A percentile compares a stretch with the other conserved stretches of the same genome.
These are phyloP conservation scores for Daphne laureola DNA, from an alignment of 441 rosid species.

Conservation along the genomic window DNA sequence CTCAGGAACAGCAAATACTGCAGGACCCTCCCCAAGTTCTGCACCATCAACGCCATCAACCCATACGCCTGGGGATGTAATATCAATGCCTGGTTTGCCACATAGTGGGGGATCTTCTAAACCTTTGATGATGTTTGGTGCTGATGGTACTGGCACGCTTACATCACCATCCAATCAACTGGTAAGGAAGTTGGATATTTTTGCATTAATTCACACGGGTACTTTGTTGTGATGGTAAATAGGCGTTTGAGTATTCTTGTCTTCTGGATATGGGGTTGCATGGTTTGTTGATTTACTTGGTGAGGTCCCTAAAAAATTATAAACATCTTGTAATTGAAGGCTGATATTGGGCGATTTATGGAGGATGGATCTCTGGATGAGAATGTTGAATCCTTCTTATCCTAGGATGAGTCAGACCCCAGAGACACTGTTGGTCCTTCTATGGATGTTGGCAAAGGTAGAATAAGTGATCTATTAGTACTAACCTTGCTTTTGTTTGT, in stretches of 20 bases:
- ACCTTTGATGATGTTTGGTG: conserved; percentile 43
- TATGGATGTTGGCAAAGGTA: conserved; percentile 49
- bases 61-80: conserved; percentile 35
- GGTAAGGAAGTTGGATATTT: conserved; percentile 18
- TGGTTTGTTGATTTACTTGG: too few species aligned
- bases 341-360: conserved; percentile 45
- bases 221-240: too few species aligned
- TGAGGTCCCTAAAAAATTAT: too few species aligned
- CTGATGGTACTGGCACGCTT: conserved; percentile 46
- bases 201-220: too few species aligned
- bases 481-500: conserved; percentile 6
- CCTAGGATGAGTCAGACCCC: conserved; percentile 42
- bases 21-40: conserved; percentile 32
- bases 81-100: conserved; percentile 28
- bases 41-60: conserved; percentile 34
- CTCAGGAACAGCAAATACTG: conserved; percentile 31
- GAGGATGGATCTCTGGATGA: conserved; percentile 55
- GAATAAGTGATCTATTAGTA: background rate
- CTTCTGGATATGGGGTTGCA: too few species aligned
- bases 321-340: conserved; percentile 29
- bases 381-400: conserved; percentile 50
- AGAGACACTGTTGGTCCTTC: conserved; percentile 30
- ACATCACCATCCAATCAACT: conserved; percentile 45
- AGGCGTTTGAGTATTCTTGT: too few species aligned
- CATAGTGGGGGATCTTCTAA: conserved; percentile 45